Percentiles rank a stretch among this genome's conserved stretches.
Evolutionary conservation across 768 basidiomycete genomes (phyloP).

Genomic region (Punctularia strigosozonata): DNA sequence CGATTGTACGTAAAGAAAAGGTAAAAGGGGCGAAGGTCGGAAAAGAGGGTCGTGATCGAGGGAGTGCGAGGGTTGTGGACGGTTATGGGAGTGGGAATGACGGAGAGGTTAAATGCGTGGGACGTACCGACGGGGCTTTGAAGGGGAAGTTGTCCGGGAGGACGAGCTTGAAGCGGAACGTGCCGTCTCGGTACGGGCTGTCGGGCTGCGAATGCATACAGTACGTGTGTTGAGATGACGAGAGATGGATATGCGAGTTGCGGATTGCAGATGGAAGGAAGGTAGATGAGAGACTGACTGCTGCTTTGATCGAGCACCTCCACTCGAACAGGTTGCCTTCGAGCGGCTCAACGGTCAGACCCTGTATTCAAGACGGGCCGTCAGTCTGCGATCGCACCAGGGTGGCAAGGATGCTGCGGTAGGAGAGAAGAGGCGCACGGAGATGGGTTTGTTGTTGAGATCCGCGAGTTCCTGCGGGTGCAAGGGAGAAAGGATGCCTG

Average conservation of each 20-base stretch:
- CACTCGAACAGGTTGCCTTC: slow-evolving; percentile 70
- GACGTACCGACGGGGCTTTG: slow-evolving; percentile 66
- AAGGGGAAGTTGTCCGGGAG: slow-evolving; percentile 80
- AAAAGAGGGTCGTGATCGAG: slow-evolving; percentile 5
- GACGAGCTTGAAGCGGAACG: slow-evolving; percentile 60
- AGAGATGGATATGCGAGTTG: not conserved
- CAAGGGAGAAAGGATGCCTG: slow-evolving; percentile 6
- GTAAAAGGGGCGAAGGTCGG: slow-evolving; percentile 2
- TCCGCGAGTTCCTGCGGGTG: slow-evolving; percentile 50
- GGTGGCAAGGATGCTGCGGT: slow-evolving; percentile 5
- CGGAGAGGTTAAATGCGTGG: slow-evolving; percentile 2
- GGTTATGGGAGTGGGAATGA: not conserved
- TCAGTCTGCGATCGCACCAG: slow-evolving; percentile 5
- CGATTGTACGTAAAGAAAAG: not conserved
- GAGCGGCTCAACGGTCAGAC: slow-evolving; percentile 44
- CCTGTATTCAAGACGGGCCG: slow-evolving; percentile 29
- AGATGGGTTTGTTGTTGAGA: slow-evolving; percentile 49
- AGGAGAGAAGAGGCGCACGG: slow-evolving; percentile 28
- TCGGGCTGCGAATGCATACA: slow-evolving; percentile 34
- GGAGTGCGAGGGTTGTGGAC: not conserved
- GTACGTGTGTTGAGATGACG: not conserved
- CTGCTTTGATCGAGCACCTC: slow-evolving; percentile 68
- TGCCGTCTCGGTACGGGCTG: slow-evolving; percentile 77
- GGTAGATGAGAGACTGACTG: slow-evolving; percentile 31
- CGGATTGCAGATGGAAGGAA: too few relatives aligned